These are phyloP conservation scores for Themeda triandra DNA, from an alignment of 176 grass and related monocot species.

Conservation along the genomic window DNA sequence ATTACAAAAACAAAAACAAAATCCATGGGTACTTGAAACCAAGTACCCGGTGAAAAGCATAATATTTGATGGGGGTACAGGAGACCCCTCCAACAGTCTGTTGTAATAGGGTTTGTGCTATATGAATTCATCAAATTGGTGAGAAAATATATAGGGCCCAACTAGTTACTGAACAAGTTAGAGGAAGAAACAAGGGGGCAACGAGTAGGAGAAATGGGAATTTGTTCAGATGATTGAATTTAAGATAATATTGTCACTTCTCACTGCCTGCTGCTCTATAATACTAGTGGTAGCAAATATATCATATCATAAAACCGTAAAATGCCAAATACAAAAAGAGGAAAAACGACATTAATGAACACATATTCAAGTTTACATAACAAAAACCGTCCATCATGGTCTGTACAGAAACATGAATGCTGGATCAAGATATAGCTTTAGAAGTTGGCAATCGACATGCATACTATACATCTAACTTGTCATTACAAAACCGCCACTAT, in stretches of 20 bases:
- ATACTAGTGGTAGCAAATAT: not conserved
- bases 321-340: not conserved
- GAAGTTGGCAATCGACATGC: not conserved
- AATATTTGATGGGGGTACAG: not conserved
- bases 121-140: not conserved
- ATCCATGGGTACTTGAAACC: not conserved
- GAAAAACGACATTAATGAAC: not conserved
- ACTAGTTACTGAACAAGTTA: not conserved
- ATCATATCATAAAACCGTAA: not conserved
- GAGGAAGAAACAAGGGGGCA: too few relatives aligned
- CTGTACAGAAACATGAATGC: not conserved
- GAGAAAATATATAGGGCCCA: not conserved
- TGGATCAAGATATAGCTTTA: not conserved
- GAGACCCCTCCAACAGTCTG: not conserved
- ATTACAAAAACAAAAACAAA: too few relatives aligned
- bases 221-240: slow-evolving; percentile 9
- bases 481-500: not conserved
- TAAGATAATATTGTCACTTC: not conserved
- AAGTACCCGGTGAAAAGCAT: not conserved
- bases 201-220: not conserved
- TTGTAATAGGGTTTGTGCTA: not conserved
- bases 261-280: not conserved
- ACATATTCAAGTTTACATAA: not conserved
- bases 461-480: not conserved
- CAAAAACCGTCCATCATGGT: not conserved